Base-by-base conservation (phyloP, 495 filamentous ascomycete species). In the Neurospora sp. region DNA sequence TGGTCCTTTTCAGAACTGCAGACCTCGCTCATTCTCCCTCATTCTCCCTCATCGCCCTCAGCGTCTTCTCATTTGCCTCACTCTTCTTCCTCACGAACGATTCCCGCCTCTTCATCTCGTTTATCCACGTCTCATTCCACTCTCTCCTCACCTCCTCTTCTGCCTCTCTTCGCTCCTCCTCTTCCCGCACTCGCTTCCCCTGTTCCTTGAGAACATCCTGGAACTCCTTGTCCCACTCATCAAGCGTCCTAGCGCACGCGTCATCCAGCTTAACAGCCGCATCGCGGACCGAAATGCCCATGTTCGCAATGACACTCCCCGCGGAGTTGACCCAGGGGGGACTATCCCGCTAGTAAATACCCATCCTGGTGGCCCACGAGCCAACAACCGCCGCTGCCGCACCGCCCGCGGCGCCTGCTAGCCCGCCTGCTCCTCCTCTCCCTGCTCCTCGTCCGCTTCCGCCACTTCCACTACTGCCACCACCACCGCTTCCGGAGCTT, bases 311-410 rank as follows among this genome's bases (percentile, higher is more conserved):
- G 0, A 0, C 14, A 9, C 14, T 66, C 27, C 54, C 54, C 4
- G 3, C 54, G 5, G 27, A 66, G 14, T 18, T 66, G 14, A 37
- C 2, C 54, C 54, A 11, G 27, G 27, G 27, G 6, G 27, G 23
- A 7, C 27, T 35, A 35, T 35, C 27, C 70, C 66, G 31, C 78
- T 85, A 93, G 80, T 92, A 93, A 41, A 94, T 88, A 39, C 92
- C 92, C 76, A 96, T 92, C 35, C 92, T 86, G 75, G 89, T 89
- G 20, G 92, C 91, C 93, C 94, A 97, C 46, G 90, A 87, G 75
- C 93, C 44, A 9, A 66, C 75, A 6, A 46, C 70, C 1, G 72
- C 71, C 42, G 66, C 71, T 39, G 42, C 35, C 7, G 44, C 69
- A 0, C 23, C 70, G 0, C 54, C 54, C 1, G 54, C 54, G 27